phyloP scores from a whole-genome alignment of 129 eudicot genomes.

The Artemisia tridentata region DNA sequence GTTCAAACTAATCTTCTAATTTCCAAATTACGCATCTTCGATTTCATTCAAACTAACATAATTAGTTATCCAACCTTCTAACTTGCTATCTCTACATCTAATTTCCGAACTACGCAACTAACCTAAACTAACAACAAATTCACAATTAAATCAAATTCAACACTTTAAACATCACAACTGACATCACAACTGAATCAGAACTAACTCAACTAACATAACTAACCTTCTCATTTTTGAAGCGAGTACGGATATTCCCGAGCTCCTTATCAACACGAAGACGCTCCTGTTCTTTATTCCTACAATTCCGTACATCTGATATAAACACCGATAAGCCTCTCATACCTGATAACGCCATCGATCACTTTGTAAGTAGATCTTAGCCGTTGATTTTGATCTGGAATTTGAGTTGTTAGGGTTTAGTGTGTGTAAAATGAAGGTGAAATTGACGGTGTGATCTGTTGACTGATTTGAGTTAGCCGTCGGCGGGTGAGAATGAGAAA shows the following conservation, averaged over 20 bases:
- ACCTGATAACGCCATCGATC: conserved; percentile 94
- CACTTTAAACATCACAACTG: too few relatives aligned
- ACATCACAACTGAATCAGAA: too few relatives aligned
- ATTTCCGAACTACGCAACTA: too few relatives aligned
- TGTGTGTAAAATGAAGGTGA: not conserved
- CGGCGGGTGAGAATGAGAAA: conserved; percentile 55
- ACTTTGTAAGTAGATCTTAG: conserved; percentile 59
- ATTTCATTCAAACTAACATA: too few relatives aligned
- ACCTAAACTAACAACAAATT: too few relatives aligned
- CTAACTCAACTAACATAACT: conserved; percentile 12
- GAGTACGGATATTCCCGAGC: conserved; percentile 92
- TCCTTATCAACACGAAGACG: conserved; percentile 97
- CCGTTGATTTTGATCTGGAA: conserved; percentile 27
- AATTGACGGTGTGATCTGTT: conserved; percentile 45
- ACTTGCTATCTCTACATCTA: too few relatives aligned
- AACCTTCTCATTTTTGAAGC: conserved; percentile 91
- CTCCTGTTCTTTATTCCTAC: conserved; percentile 94
- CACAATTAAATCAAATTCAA: too few relatives aligned
- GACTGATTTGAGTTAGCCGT: conserved; percentile 61
- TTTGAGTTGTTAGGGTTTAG: not conserved
- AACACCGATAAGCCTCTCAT: conserved; percentile 95
- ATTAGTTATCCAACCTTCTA: too few relatives aligned
- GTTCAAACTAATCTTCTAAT: too few relatives aligned
- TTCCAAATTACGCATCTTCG: too few relatives aligned
- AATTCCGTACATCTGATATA: conserved; percentile 94